Base-by-base conservation (phyloP, 2,329 filamentous ascomycete genomes). In the Fusarium hainanense region DNA sequence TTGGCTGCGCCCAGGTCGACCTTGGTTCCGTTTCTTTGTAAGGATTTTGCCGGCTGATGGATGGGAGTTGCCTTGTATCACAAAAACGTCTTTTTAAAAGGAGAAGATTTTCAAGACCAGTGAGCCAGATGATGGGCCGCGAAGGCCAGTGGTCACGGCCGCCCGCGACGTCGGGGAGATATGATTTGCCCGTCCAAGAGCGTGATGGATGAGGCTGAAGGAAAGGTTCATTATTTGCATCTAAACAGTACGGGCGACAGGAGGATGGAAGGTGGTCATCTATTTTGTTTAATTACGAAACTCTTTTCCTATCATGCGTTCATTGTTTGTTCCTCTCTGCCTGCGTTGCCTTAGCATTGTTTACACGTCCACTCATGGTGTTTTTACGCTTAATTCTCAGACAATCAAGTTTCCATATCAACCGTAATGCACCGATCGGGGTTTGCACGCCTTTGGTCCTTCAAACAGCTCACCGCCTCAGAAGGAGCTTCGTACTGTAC, bases 281-380 rank as follows among this genome's bases (percentile, higher is more conserved):
- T 84, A 85, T 81, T 79, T 83, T 85, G 82, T 85, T 84, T 85
- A 85, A 85, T 85, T 80, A 83, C 75, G 80, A 82, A 80, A 76
- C 66, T 72, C 68, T 74, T 76, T 78, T 77, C 73, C 72, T 76
- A 71, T 63, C 49, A 56, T 63, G 55, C 44, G 30, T 61, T 63
- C 23, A 41, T 51, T 41, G 32, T 51, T 51, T 18, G 28, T 59
- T 51, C 34, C 41, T 59, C 60, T 55, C 47, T 30, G 27, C n/a
- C 21, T 42, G 58, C 58, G 23, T 68, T 67, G n/a, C 6, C n/a
- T 55, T 48, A 54, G 62, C 68, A 54, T 52, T 50, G 42, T 69
- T 66, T 60, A 46, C 18, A 66, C 21, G 59, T 43, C 41, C 58
- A 40, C 46, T 30, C 49, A 61, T 37, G 55, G 48, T 62, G 54